Evolutionary conservation across 31 red algal species (phyloP), one percentile per base, ranked within the genome.

Genomic region (Endocladia muricata): DNA sequence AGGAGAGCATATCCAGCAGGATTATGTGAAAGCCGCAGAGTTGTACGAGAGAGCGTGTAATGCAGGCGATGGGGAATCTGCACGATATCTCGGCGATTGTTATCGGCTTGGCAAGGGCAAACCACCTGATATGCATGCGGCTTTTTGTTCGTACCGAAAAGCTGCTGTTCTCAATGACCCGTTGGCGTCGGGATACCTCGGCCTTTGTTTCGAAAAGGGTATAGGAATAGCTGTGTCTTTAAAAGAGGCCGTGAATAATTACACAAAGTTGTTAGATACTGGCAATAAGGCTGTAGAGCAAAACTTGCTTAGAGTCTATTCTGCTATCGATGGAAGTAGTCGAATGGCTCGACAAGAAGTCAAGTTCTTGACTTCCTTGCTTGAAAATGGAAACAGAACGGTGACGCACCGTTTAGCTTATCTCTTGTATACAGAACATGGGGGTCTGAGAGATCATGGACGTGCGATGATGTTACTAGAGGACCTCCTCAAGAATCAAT

Each of bases 161-260:
- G 86, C 86, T 38, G 76, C 76, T 4, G n/a, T n/a, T n/a, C n/a
- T n/a, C n/a, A n/a, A n/a, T n/a, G 56, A 79, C 61, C 23, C 13
- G 9, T 6, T 21, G 8, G 76, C 76, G 9, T 56, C 68, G 7
- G 61, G 33, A 1, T 1, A 67, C 32, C 23, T 79, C 26, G 76
- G 37, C 0, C 7, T 57, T 25, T 67, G 37, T 25, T 79, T 68
- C 44, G 61, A 79, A 15, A 38, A 36, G 17, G 76, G 76, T 31
- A 15, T 26, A 52, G 76, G 61, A 4, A 32, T 79, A 4, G 48
- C 41, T 0, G 17, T 17, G 17, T 39, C 23, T 8, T 37, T 57
- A 22, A 54, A 76, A n/a, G 15, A 59, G 19, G 72, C 72, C 0
- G 49, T 60, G 3, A 38, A 17, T 34, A 29, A 19, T 33, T 76